These are phyloP conservation scores for Crithidia bombi DNA, from an alignment of 208 protist species.

Conservation along the genomic window DNA sequence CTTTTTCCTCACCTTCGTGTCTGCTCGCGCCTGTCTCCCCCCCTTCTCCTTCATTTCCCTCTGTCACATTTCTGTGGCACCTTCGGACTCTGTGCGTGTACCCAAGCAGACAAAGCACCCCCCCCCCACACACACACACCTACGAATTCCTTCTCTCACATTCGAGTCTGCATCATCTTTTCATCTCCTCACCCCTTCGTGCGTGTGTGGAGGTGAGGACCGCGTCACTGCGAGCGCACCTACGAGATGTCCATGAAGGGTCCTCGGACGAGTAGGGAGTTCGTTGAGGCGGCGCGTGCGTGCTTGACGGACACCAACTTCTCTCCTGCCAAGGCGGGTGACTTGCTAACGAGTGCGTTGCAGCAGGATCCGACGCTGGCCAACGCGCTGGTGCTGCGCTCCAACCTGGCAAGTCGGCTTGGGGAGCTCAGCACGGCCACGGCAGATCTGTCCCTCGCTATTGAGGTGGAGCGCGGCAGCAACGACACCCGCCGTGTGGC, in stretches of 20 bases:
- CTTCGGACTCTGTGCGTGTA: too few relatives aligned
- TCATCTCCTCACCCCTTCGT: not conserved
- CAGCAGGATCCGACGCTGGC: constrained; percentile 55
- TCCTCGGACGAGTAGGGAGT: constrained; percentile 25
- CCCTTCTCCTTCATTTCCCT: not conserved
- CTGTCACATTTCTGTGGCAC: not conserved
- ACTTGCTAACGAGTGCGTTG: constrained; percentile 48
- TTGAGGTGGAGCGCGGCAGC: constrained; percentile 68
- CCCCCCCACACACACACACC: too few relatives aligned
- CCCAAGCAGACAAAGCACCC: too few relatives aligned
- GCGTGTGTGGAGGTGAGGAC: too few relatives aligned
- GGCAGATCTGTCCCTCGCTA: constrained; percentile 67
- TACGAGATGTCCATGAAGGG: constrained; percentile 10
- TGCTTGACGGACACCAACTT: constrained; percentile 48
- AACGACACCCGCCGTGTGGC: constrained; percentile 58
- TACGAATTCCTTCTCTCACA: too few relatives aligned
- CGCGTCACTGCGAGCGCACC: too few relatives aligned
- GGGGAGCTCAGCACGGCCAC: constrained; percentile 49
- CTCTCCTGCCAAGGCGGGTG: constrained; percentile 40
- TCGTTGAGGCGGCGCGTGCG: constrained; percentile 52
- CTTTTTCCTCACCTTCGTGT: not conserved
- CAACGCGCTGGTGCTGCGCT: constrained; percentile 53
- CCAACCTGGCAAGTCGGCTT: constrained; percentile 39
- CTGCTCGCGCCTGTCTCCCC: not conserved
- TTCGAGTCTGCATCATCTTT: too few relatives aligned